A percentile compares a stretch with the other conserved stretches of the same genome.
phyloP scores from a whole-genome alignment of 1,139 yeast genomes.

The Yamadazyma songkhlaensis region DNA sequence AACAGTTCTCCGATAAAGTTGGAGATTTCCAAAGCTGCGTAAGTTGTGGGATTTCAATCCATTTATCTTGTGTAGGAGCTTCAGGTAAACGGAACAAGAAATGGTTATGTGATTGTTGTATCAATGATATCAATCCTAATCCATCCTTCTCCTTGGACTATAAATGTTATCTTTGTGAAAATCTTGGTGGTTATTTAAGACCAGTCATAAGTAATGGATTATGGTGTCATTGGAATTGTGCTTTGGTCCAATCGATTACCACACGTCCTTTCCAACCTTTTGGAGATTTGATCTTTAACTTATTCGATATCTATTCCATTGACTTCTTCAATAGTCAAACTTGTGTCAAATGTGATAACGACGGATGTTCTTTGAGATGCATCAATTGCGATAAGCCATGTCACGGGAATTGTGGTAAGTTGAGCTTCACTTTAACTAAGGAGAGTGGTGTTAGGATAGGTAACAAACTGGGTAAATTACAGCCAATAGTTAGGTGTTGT shows the following conservation, averaged over 20 bases:
- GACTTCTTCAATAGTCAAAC: conserved; percentile 15
- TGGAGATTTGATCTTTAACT: conserved; percentile 18
- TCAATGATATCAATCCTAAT: conserved; percentile 64
- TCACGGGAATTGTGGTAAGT: conserved; percentile 69
- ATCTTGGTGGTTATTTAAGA: conserved; percentile 65
- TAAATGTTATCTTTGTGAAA: conserved; percentile 65
- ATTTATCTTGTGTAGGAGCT: conserved; percentile 67
- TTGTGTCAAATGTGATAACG: conserved; percentile 5
- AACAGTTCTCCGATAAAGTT: not conserved
- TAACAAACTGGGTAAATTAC: conserved; percentile 34
- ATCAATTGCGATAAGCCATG: conserved; percentile 16
- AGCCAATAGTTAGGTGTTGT: conserved; percentile 44
- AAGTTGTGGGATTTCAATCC: conserved; percentile 72
- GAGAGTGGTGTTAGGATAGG: conserved; percentile 20
- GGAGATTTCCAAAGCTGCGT: conserved; percentile 53
- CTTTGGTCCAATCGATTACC: conserved; percentile 26
- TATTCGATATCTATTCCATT: conserved; percentile 25
- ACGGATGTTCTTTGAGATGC: conserved; percentile 10
- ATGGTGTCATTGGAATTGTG: conserved; percentile 85
- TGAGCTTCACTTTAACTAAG: conserved; percentile 48
- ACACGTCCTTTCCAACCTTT: not conserved
- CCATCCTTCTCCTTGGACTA: conserved; percentile 59
- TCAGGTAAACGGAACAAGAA: conserved; percentile 26
- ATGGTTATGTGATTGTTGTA: conserved; percentile 86
- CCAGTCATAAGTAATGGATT: conserved; percentile 59